Percentiles rank a stretch among this genome's conserved stretches.
These are phyloP conservation scores for Pseudogymnoascus destructans DNA, from an alignment of 2,329 filamentous ascomycete genomes.

Conservation along the genomic window DNA sequence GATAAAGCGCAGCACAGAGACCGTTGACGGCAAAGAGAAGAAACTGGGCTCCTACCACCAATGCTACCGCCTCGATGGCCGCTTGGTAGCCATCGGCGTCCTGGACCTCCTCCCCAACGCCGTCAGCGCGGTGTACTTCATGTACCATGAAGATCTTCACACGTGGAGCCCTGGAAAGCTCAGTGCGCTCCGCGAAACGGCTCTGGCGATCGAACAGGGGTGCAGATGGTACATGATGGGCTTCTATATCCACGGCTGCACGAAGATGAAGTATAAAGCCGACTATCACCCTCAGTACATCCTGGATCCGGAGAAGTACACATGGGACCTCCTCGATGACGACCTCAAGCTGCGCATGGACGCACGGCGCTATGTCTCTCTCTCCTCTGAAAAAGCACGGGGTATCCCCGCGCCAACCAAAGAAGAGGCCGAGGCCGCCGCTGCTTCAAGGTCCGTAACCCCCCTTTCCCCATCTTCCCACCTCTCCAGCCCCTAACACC, in stretches of 20 bases:
- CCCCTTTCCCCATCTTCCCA: no score
- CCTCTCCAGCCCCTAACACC: not conserved
- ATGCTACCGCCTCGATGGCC: constrained; percentile 66
- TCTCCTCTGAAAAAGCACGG: not conserved
- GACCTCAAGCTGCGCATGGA: constrained; percentile 39
- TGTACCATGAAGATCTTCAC: constrained; percentile 66
- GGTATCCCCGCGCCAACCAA: not conserved
- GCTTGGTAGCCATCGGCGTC: constrained; percentile 62
- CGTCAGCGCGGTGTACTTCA: constrained; percentile 72
- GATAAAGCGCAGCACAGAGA: constrained; percentile 34
- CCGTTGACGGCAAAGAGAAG: constrained; percentile 38
- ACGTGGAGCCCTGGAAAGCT: constrained; percentile 61
- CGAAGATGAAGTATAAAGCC: constrained; percentile 77
- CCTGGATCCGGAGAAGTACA: constrained; percentile 52
- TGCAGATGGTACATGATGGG: constrained; percentile 66
- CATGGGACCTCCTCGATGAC: constrained; percentile 44
- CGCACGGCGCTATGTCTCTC: constrained; percentile 20
- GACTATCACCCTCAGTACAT: constrained; percentile 65
- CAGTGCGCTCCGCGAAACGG: constrained; percentile 59
- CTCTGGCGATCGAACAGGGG: constrained; percentile 52
- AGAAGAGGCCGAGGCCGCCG: not conserved
- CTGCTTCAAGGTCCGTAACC: not conserved
- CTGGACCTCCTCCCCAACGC: constrained; percentile 64
- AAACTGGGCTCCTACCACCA: constrained; percentile 66
- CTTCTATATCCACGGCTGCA: constrained; percentile 69